Evolutionary conservation across 108 stramenopile species (phyloP), one percentile per base, ranked within the genome.

Genomic region (Pinguiococcus pyrenoidosus): DNA sequence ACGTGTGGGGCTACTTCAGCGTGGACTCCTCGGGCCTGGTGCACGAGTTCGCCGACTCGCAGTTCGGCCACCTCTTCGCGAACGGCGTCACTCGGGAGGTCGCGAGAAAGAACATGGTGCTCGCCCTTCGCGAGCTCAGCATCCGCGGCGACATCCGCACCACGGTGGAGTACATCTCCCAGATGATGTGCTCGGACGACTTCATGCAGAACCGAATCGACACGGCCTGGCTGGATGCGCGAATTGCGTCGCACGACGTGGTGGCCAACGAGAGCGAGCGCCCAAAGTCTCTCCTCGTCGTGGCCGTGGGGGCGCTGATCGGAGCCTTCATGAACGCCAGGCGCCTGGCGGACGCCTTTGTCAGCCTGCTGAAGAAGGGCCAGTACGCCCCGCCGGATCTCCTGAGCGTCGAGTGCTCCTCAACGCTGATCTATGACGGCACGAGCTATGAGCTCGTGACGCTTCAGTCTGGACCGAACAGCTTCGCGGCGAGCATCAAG

Each of bases 1-100:
- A 89, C 66, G 97, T 96, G 12, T 99, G 97, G 97, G 97, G 97
- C 20, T 99, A 99, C 76, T 99, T 99, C 57, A 79, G 76, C 37
- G 93, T 99, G 74, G 92, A 96, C 73, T 79, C 78, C 59, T 85
- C 82, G 13, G 97, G 97, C 3, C 78, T 86, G 36, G 87, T 99
- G 29, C 97, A 99, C 69, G 94, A 99, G 70, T 99, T 93, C 67
- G 94, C 97, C 22, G 97, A 99, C 59, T 94, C 92, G 3, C 97
- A 99, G 62, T 96, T 99, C 73, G 97, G 97, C 16, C 97, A 99
- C 66, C 75, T 99, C 56, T 99, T 99, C 72, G 92, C 92, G 46
- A 76, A 51, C 50, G 97, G 97, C 14, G 54, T 49, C 13, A 82
- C 84, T 58, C 68, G 97, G 10, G 97, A 99, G 69, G 82, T 82